phyloP scores from a whole-genome alignment of 1,284 basidiomycete genomes.

The Moniliophthora roreri region DNA sequence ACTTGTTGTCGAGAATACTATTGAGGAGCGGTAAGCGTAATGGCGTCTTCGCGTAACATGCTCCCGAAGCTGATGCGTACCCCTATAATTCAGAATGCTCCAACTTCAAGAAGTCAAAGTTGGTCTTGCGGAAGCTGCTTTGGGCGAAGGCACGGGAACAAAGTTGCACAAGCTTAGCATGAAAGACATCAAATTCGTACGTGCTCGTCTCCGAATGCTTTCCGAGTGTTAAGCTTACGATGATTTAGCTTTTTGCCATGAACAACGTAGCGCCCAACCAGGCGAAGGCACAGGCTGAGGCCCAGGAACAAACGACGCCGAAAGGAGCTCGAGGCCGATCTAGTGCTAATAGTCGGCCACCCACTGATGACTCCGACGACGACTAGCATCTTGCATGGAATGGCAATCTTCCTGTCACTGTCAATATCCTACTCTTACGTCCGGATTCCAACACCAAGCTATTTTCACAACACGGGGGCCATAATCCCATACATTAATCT shows the following conservation, averaged over 20 bases:
- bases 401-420: too few species aligned
- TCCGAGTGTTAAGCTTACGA: neutral
- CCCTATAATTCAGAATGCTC: constrained; percentile 47
- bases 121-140: constrained; percentile 62
- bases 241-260: neutral
- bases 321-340: neutral
- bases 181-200: constrained; percentile 54
- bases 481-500: too few species aligned
- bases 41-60: neutral
- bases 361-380: too few species aligned
- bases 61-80: neutral
- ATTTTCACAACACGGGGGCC: too few species aligned
- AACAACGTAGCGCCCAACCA: neutral
- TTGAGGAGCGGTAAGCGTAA: constrained; percentile 61
- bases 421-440: too few species aligned
- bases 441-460: too few species aligned
- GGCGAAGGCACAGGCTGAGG: neutral
- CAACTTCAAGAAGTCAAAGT: constrained; percentile 64
- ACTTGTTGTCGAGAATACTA: constrained; percentile 61
- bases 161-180: constrained; percentile 64
- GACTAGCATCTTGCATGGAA: too few species aligned
- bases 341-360: too few species aligned
- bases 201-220: constrained; percentile 12
- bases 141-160: constrained; percentile 60
- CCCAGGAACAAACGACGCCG: neutral